Evolutionary conservation across 768 basidiomycete species (phyloP).

Genomic region (Suillus americanus): DNA sequence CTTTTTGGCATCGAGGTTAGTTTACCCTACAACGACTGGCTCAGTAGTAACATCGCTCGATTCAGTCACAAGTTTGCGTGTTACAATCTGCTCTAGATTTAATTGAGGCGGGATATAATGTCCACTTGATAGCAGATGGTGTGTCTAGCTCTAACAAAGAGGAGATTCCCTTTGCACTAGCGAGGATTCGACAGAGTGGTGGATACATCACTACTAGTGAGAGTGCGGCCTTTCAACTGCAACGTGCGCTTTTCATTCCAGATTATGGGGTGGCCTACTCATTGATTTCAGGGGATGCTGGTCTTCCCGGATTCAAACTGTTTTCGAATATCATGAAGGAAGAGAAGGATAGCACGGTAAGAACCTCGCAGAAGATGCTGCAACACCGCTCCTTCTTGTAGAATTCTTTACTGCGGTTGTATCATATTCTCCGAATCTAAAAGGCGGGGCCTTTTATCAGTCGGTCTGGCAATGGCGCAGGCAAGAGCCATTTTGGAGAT

Average conservation of each 20-base stretch:
- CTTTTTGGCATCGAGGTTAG: constrained; percentile 88
- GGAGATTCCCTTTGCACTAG: constrained; percentile 77
- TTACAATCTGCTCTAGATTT: constrained; percentile 81
- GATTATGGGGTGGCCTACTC: constrained; percentile 15
- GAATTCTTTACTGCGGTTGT: too few relatives aligned
- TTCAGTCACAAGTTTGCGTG: constrained; percentile 84
- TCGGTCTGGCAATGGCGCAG: too few relatives aligned
- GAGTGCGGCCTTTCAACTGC: constrained; percentile 74
- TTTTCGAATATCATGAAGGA: constrained; percentile 77
- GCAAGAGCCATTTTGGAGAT: too few relatives aligned
- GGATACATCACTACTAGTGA: constrained; percentile 81
- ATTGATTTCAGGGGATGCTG: constrained; percentile 51
- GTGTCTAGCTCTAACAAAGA: constrained; percentile 80
- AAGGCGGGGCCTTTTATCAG: too few relatives aligned
- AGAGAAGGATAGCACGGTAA: constrained; percentile 61
- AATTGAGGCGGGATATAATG: constrained; percentile 44
- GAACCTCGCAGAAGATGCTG: constrained; percentile 32
- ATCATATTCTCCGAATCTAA: too few relatives aligned
- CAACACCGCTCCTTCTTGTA: constrained; percentile 16
- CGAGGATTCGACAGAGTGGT: constrained; percentile 65
- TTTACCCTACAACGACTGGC: neutral
- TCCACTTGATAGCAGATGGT: constrained; percentile 80
- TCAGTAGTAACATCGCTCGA: constrained; percentile 2
- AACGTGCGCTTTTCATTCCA: constrained; percentile 40
- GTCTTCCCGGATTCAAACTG: constrained; percentile 62